Base-by-base conservation (phyloP, 495 filamentous ascomycete genomes). In the Hypoxylon crocopeplum region DNA sequence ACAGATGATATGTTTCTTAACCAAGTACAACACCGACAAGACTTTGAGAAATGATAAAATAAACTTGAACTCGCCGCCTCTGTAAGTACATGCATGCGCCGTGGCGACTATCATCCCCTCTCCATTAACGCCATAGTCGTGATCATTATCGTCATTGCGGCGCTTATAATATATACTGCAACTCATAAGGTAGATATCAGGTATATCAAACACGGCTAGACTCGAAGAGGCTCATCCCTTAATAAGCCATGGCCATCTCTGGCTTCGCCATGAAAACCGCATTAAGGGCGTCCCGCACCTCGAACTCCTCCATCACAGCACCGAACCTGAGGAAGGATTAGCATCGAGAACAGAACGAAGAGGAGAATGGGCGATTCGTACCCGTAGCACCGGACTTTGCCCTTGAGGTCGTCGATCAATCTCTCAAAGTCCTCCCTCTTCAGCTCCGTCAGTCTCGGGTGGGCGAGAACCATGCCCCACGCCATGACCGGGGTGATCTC, bases 401-500 rank as follows among this genome's bases (percentile, higher is more conserved):
- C 80, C 58, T 84, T 79, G 30, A 98, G 76, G 27, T 88, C 88
- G 44, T 88, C 83, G 19, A 86, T 84, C 47, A 98, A 77, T 44
- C 79, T 77, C 68, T 84, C 82, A 67, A 97, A 83, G 60, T 98
- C 92, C 37, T 85, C 82, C 40, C 69, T 68, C 38, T 75, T 82
- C 62, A 98, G 69, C 50, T 86, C 80, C 2, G 55, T 58, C 48
- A 93, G 84, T 40, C 87, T 74, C 55, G 86, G 83, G 71, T 97
- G 86, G 39, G 78, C 79, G 40, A 90, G 79, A 22, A 98, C 81
- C 72, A 86, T 87, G 55, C 91, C 87, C 82, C 93, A 93, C 0
- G 93, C 93, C 91, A 94, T 94, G 48, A 97, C 88, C 0, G 94
- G 94, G n/a, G 93, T 97, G 69, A 98, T 88, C 73, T 98, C 94